phyloP scores from a whole-genome alignment of 2,329 filamentous ascomycete species.

The Trichoderma oligosporum region DNA sequence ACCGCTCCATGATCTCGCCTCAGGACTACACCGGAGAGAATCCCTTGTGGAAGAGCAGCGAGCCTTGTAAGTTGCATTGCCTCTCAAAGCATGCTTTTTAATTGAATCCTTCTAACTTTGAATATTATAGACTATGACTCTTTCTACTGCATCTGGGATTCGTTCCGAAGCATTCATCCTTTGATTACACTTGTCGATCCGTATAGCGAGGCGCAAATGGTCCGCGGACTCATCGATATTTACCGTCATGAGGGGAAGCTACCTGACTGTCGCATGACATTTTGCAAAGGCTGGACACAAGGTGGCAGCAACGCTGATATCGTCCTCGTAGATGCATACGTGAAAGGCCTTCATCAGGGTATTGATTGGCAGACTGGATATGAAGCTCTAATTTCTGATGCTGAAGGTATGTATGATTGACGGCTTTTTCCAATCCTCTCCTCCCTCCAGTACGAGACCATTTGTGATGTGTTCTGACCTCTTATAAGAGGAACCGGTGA shows the following conservation, averaged over 20 bases:
- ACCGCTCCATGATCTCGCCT: conserved; percentile 64
- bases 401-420: conserved; percentile 47
- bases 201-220: conserved; percentile 61
- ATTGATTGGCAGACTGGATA: conserved; percentile 69
- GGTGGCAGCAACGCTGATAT: conserved; percentile 74
- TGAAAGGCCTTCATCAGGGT: conserved; percentile 61
- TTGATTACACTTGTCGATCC: conserved; percentile 71
- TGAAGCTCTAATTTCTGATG: conserved; percentile 69
- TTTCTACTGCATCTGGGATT: conserved; percentile 68
- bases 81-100: neutral
- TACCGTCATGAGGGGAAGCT: conserved; percentile 65
- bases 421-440: too few relatives aligned
- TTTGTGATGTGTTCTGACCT: neutral
- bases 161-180: conserved; percentile 66
- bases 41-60: conserved; percentile 62
- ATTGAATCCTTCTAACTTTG: neutral
- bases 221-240: conserved; percentile 67
- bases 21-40: conserved; percentile 77
- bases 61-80: conserved; percentile 47
- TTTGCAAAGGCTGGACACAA: conserved; percentile 72
- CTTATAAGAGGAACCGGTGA: conserved; percentile 47
- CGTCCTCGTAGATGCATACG: conserved; percentile 63
- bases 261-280: conserved; percentile 72
- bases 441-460: too few relatives aligned
- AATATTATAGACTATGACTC: conserved; percentile 58